Evolutionary conservation across 2,329 filamentous ascomycete genomes (phyloP).

Genomic region (Diaporthe velutina): DNA sequence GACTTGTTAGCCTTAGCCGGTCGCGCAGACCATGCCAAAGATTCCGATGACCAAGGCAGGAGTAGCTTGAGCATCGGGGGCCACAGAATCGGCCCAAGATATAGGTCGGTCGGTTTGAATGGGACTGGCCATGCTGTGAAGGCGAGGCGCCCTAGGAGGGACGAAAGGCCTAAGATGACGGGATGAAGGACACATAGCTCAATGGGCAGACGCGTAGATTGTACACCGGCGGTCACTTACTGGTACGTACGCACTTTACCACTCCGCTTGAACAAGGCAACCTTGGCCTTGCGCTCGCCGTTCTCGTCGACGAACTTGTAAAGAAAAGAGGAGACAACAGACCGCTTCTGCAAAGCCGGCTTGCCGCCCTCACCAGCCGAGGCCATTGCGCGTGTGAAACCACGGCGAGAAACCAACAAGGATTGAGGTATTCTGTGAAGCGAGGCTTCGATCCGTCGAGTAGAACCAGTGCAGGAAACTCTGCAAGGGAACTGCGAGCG

Average conservation of each 20-base stretch:
- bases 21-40: neutral
- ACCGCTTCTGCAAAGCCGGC: slow-evolving; percentile 49
- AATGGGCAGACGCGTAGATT: neutral
- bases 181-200: neutral
- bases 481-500: slow-evolving; percentile 17
- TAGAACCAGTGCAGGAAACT: neutral
- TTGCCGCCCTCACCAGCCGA: slow-evolving; percentile 32
- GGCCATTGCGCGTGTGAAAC: slow-evolving; percentile 39
- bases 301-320: slow-evolving; percentile 56
- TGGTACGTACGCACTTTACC: slow-evolving; percentile 70
- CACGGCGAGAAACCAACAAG: neutral
- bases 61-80: neutral
- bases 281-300: slow-evolving; percentile 53
- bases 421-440: neutral
- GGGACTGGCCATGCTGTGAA: neutral
- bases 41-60: neutral
- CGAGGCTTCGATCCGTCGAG: slow-evolving; percentile 1
- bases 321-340: slow-evolving; percentile 65
- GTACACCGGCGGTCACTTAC: slow-evolving; percentile 52
- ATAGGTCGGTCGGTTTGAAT: neutral
- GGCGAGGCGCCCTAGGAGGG: neutral
- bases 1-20: slow-evolving; percentile 34
- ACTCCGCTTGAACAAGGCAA: slow-evolving; percentile 74
- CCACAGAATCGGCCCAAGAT: neutral
- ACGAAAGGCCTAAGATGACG: neutral